phyloP scores from a whole-genome alignment of 2,329 filamentous ascomycete species.

The Blastomyces percursus region DNA sequence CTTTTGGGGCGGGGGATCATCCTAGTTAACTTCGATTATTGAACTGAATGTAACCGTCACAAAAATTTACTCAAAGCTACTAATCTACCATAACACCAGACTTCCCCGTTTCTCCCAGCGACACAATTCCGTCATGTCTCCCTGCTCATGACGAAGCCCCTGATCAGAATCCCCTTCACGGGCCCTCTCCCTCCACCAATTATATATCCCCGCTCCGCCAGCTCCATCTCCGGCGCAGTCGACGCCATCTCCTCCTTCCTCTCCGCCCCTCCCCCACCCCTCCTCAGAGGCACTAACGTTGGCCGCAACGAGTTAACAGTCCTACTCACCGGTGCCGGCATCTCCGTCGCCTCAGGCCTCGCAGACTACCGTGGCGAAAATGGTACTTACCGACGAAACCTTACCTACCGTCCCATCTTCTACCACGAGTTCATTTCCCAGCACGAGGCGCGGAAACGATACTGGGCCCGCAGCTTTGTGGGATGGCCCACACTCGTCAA shows the following conservation, averaged over 20 bases:
- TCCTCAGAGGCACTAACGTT: constrained; percentile 35
- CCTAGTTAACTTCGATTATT: too few species aligned
- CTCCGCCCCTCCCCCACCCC: constrained; percentile 44
- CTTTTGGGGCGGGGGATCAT: too few species aligned
- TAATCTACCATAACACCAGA: too few species aligned
- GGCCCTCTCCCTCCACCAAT: constrained; percentile 64
- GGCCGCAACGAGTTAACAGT: constrained; percentile 47
- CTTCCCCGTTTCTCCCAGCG: background rate
- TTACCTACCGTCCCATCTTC: constrained; percentile 82
- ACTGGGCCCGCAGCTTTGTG: constrained; percentile 91
- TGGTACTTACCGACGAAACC: constrained; percentile 88
- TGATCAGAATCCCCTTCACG: constrained; percentile 86
- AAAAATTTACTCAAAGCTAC: too few species aligned
- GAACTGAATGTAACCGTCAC: too few species aligned
- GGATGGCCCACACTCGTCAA: constrained; percentile 76
- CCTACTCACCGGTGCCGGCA: constrained; percentile 70
- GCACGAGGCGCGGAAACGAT: constrained; percentile 79
- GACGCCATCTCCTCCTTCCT: constrained; percentile 70
- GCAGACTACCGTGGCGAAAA: constrained; percentile 84
- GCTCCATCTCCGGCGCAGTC: constrained; percentile 60
- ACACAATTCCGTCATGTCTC: constrained; percentile 21
- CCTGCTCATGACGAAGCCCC: constrained; percentile 52
- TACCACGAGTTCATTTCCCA: constrained; percentile 74
- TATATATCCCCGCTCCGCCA: constrained; percentile 62
- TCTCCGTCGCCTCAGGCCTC: constrained; percentile 85